A percentile compares a stretch with the other conserved stretches of the same genome.
phyloP scores from a whole-genome alignment of 1,284 basidiomycete genomes.

The Cutaneotrichosporon sp. region DNA sequence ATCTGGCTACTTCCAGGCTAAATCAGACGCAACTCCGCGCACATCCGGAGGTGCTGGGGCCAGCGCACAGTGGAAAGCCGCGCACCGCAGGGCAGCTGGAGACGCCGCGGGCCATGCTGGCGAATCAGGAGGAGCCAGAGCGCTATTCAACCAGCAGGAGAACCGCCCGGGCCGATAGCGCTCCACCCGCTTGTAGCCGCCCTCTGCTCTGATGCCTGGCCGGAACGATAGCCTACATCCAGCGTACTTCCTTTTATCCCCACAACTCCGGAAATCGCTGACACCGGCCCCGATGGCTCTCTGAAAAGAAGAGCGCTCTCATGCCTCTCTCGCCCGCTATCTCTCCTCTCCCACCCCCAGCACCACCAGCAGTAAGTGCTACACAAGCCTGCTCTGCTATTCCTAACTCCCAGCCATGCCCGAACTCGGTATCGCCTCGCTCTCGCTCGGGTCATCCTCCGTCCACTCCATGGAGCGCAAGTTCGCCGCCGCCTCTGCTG shows the following conservation, averaged over 20 bases:
- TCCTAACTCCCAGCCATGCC: not conserved
- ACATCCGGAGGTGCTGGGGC: not conserved
- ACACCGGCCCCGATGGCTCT: not conserved
- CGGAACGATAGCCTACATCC: not conserved
- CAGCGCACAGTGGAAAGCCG: not conserved
- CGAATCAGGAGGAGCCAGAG: not conserved
- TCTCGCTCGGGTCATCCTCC: constrained; percentile 10
- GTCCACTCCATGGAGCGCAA: constrained; percentile 10
- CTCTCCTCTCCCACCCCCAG: not conserved
- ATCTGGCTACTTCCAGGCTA: not conserved
- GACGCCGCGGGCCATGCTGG: no score
- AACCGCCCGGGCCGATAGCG: not conserved
- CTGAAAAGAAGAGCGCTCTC: not conserved
- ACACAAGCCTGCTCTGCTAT: no score
- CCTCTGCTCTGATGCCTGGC: not conserved
- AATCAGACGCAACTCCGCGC: not conserved
- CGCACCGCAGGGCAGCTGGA: not conserved
- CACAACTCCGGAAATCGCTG: not conserved
- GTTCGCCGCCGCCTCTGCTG: not conserved
- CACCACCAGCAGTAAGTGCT: not conserved
- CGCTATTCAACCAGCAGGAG: not conserved
- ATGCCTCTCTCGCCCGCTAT: not conserved
- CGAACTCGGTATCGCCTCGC: constrained; percentile 14
- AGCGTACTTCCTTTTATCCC: not conserved
- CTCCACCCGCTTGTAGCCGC: not conserved